Base-by-base conservation (phyloP, 257 asterid genomes). In the Ajuga chamaepitys region DNA sequence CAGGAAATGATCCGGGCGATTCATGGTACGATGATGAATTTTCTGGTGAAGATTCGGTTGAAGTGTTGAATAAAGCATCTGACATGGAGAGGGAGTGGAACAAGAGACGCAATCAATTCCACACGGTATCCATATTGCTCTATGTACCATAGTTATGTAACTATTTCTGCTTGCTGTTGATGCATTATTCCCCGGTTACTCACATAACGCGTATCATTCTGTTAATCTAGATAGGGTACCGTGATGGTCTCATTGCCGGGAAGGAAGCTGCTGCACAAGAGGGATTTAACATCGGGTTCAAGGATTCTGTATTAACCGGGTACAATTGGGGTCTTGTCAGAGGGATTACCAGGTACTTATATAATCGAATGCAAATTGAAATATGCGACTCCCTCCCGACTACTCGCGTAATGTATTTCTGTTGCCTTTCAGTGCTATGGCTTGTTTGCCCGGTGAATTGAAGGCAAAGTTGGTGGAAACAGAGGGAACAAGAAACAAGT, bases 191-290 rank as follows among this genome's bases (percentile, higher is more conserved):
- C 40, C 21, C 10, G 26, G 2, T 42, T 48, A 18, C 47, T 59
- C 54, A 41, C 54, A n/a, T 37, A 16, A 52, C 9, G 5, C 9
- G 24, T 70, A 30, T 30, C n/a, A 1, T 77, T 75, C 44, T 65
- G 71, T 63, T 52, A 22, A 74, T 52, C 62, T 52, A 92, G 98
- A 73, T 87, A n/a, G 99, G 99, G 75, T 93, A 89, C 75, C 97
- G 99, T 24, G 99, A 93, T 53, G 99, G 99, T 69, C 68, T 89
- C 54, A 71, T 87, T 35, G 90, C 90, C 58, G 99, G 95, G 68
- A 84, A 89, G 74, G 96, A 93, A 70, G 81, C 86, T 59, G 84
- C 96, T 21, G 88, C 83, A 9, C 98, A 93, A 63, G 89, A 86
- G 45, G 97, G 99, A 24, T 93, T 93, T 74, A 84, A 85, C 77